phyloP scores from a whole-genome alignment of 179 eudicot genomes.

The Beta lomatogona region DNA sequence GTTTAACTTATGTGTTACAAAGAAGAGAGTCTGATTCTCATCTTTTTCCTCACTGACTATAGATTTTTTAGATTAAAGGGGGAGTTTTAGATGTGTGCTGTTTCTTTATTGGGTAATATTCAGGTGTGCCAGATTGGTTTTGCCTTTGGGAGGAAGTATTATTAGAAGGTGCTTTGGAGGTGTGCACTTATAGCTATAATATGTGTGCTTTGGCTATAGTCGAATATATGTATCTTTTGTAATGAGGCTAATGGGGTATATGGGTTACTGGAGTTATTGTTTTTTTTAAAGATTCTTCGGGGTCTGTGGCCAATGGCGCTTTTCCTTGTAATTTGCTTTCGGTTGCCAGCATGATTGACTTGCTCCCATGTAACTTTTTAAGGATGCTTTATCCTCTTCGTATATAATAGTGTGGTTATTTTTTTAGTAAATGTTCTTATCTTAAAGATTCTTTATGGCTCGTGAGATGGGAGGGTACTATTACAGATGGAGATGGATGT shows the following conservation, averaged over 20 bases:
- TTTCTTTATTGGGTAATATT: not conserved
- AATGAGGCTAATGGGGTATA: not conserved
- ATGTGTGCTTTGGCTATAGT: not conserved
- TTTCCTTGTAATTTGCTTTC: not conserved
- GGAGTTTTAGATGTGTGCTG: not conserved
- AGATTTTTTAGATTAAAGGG: not conserved
- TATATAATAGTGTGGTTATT: not conserved
- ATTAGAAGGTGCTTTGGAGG: not conserved
- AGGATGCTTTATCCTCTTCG: not conserved
- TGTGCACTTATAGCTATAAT: not conserved
- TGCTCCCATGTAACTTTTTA: not conserved
- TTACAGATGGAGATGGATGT: not conserved
- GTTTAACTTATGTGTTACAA: not conserved
- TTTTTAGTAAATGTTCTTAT: not conserved
- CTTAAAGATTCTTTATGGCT: not conserved
- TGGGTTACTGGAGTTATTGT: not conserved
- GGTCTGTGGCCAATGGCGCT: not conserved
- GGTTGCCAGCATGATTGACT: not conserved
- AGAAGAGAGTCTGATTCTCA: not conserved
- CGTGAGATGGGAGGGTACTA: not conserved
- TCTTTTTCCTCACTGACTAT: not conserved
- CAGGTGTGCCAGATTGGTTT: not conserved
- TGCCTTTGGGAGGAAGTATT: not conserved
- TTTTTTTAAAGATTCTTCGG: not conserved
- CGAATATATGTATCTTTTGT: not conserved